Conservation (phyloP, 2,329 filamentous ascomycete species). For the Claviceps sp. region DNA sequence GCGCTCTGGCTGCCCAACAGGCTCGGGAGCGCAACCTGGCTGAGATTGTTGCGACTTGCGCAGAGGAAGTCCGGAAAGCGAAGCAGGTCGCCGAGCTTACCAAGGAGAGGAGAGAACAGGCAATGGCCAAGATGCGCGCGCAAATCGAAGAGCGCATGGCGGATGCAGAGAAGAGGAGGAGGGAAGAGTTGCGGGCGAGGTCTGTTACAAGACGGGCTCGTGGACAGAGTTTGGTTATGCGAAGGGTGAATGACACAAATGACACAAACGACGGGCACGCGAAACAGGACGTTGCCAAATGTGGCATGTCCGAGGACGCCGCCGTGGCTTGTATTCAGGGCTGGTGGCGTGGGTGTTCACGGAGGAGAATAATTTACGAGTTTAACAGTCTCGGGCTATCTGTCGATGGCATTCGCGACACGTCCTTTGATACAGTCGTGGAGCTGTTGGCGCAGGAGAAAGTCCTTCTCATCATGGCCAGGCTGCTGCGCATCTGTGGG, state of each 20-base stretch:
- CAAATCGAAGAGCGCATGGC: slow-evolving; percentile 73
- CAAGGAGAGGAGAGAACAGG: slow-evolving; percentile 66
- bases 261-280: slow-evolving; percentile 17
- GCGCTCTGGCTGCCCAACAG: slow-evolving; percentile 63
- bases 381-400: slow-evolving; percentile 56
- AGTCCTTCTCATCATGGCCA: slow-evolving; percentile 52
- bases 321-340: slow-evolving; percentile 56
- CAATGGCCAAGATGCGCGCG: slow-evolving; percentile 52
- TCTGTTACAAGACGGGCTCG: slow-evolving; percentile 38
- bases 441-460: slow-evolving; percentile 52
- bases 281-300: slow-evolving; percentile 30
- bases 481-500: slow-evolving; percentile 55
- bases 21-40: slow-evolving; percentile 69
- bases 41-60: slow-evolving; percentile 68
- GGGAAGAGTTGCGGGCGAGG: slow-evolving; percentile 49
- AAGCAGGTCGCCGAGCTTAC: slow-evolving; percentile 74
- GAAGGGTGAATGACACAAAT: slow-evolving; percentile 28
- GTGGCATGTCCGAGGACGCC: slow-evolving; percentile 39
- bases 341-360: slow-evolving; percentile 50
- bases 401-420: slow-evolving; percentile 55
- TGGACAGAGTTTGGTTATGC: slow-evolving; percentile 36
- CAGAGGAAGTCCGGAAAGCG: slow-evolving; percentile 69
- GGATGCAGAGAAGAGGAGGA: slow-evolving; percentile 59
- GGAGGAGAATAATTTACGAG: slow-evolving; percentile 46
- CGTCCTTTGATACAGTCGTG: slow-evolving; percentile 62